Conservation (phyloP, 805 yeast species). For the Kazachstania kunashirensis region DNA sequence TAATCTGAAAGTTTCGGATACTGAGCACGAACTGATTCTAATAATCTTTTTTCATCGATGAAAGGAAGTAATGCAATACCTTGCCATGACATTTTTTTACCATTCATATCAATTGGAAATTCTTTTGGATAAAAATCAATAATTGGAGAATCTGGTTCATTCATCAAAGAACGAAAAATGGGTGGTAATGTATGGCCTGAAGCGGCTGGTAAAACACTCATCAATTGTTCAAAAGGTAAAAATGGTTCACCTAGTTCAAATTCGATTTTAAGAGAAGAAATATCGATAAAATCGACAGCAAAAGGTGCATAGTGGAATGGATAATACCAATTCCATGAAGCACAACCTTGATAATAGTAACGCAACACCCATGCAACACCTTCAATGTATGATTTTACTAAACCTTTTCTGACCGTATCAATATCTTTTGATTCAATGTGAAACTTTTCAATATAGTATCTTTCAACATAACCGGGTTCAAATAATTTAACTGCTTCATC, state of each 20-base stretch:
- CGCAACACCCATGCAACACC: constrained; percentile 95
- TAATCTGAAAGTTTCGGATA: constrained; percentile 54
- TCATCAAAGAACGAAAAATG: constrained; percentile 74
- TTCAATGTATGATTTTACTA: constrained; percentile 71
- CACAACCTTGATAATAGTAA: constrained; percentile 95
- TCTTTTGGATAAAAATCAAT: constrained; percentile 86
- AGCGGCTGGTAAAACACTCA: constrained; percentile 93
- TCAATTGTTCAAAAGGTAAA: constrained; percentile 83
- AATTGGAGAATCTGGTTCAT: constrained; percentile 66
- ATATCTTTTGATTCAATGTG: constrained; percentile 46
- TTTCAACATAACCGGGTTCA: constrained; percentile 77
- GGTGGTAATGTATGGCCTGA: constrained; percentile 80
- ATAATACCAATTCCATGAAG: constrained; percentile 97
- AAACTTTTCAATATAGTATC: constrained; percentile 77
- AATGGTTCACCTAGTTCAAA: constrained; percentile 72
- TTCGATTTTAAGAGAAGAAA: constrained; percentile 40
- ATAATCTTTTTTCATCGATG: constrained; percentile 70
- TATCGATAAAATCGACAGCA: constrained; percentile 70
- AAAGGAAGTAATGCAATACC: constrained; percentile 87
- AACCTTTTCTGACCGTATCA: constrained; percentile 41
- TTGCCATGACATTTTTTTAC: constrained; percentile 91
- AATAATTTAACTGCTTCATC: constrained; percentile 55
- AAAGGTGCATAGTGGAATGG: constrained; percentile 98
- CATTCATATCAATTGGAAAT: constrained; percentile 89
- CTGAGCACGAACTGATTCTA: constrained; percentile 54